Base-by-base conservation (phyloP, 139 green algal genomes). In the Picochlorum sp. region DNA sequence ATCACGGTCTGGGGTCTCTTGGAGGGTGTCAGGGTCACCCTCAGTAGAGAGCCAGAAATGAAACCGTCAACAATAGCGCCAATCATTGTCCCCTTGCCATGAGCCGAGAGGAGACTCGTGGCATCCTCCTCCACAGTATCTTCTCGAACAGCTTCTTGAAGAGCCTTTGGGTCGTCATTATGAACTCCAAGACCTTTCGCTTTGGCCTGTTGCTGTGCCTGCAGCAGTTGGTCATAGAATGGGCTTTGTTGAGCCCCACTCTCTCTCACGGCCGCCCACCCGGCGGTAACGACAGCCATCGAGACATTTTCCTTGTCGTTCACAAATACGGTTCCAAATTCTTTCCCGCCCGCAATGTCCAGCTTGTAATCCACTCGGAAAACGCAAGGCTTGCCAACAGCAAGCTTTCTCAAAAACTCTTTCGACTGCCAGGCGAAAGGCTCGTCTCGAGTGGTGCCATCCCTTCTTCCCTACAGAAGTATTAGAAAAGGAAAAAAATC, bases 301-400 rank as follows among this genome's bases (percentile, higher is more conserved):
- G 82, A 82, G 10, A 95, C 64, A 61, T 98, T 97, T 30, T 94
- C 81, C 44, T 82, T 76, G 10, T 83, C 72, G 16, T 74, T 75
- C 2, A 97, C 52, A 68, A 96, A 96, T 1, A 98, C 79, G 10
- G 72, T 86, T 61, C 92, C 93, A 73, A 98, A 98, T 74, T 96
- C 91, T 6, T 87, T 78, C 50, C 83, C 85, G 41, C 77, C 79
- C 13, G 91, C 83, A 28, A 71, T 74, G 61, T 92, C 85, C 26
- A 98, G 77, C 4, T 74, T 74, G 62, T 97, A 97, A 72, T 98
- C 91, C 26, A 96, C 80, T 24, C 83, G 84, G 70, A 98, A 98
- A 18, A 88, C 80, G 49, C 79, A 85, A 21, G 74, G 56, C 83
- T 95, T 83, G 15, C 93, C 93, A 44, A 97, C 88, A 37, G 78